phyloP scores from a whole-genome alignment of 768 basidiomycete species.

The Pleurotus tuber-regium region DNA sequence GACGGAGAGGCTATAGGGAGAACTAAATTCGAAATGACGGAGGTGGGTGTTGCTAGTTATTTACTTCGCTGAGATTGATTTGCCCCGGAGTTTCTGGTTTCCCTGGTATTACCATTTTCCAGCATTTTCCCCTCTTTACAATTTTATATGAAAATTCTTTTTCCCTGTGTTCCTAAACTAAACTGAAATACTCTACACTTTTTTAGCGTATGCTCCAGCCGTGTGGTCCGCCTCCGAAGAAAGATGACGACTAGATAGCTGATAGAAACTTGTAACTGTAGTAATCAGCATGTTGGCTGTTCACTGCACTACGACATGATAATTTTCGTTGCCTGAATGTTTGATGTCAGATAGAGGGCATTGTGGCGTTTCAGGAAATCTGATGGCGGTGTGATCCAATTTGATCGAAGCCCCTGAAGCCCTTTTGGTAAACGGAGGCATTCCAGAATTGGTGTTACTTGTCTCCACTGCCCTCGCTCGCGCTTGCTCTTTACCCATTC shows the following conservation, averaged over 20 bases:
- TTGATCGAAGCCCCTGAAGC: background rate
- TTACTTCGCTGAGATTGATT: constrained; percentile 46
- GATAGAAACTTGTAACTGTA: background rate
- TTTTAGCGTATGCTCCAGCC: constrained; percentile 89
- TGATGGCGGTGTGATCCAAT: constrained; percentile 6
- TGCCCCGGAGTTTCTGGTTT: too few relatives aligned
- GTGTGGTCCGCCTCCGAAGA: constrained; percentile 87
- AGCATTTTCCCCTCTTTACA: too few relatives aligned
- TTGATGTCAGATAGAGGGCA: constrained; percentile 6
- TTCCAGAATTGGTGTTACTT: background rate
- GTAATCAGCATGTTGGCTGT: background rate
- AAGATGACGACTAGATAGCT: constrained; percentile 69
- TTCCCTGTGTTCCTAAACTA: constrained; percentile 2
- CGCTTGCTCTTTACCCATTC: background rate
- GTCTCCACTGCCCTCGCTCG: background rate
- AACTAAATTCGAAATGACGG: constrained; percentile 91
- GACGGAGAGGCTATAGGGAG: constrained; percentile 93
- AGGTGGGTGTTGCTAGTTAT: constrained; percentile 51
- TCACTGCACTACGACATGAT: background rate
- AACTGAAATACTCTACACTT: constrained; percentile 3
- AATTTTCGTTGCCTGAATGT: constrained; percentile 2
- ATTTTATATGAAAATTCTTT: background rate
- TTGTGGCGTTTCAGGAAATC: constrained; percentile 8
- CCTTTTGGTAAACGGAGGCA: background rate
- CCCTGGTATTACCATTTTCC: too few relatives aligned